Conservation (phyloP, 2,329 filamentous ascomycete genomes). For the Colletotrichum tofieldiae region DNA sequence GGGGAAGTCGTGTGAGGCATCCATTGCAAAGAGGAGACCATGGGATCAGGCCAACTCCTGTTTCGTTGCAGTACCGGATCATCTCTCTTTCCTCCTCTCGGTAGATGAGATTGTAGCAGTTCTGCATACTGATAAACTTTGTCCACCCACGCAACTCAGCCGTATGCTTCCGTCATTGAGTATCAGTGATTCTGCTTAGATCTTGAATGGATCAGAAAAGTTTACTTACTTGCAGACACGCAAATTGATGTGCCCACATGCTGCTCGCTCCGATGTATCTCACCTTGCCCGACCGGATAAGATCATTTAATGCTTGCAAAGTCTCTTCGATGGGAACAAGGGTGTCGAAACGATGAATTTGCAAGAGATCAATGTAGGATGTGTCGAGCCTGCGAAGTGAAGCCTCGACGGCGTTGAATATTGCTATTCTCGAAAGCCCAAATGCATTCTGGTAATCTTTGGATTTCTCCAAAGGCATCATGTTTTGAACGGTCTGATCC, state of each 20-base stretch:
- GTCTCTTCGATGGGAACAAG: constrained; percentile 10
- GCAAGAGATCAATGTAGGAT: constrained; percentile 19
- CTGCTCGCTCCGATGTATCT: constrained; percentile 22
- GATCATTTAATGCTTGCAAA: constrained; percentile 14
- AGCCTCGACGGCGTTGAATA: constrained; percentile 76
- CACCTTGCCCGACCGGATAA: constrained; percentile 13
- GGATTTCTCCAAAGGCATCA: constrained; percentile 47
- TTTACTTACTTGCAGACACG: constrained; percentile 1
- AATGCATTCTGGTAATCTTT: constrained; percentile 50
- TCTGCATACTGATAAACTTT: constrained; percentile 26
- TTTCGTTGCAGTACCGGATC: constrained; percentile 9
- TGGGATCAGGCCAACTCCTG: constrained; percentile 5
- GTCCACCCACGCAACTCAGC: constrained; percentile 12
- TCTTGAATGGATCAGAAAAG: background rate
- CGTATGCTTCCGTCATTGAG: background rate
- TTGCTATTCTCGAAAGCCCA: constrained; percentile 74
- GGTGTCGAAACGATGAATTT: constrained; percentile 22
- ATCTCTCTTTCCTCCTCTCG: constrained; percentile 19
- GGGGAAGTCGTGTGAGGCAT: background rate
- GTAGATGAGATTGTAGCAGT: constrained; percentile 13
- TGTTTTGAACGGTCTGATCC: constrained; percentile 44
- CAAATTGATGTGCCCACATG: constrained; percentile 17
- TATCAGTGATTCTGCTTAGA: background rate
- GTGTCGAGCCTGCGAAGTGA: constrained; percentile 7
- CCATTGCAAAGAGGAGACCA: constrained; percentile 15